Conservation (phyloP, 495 filamentous ascomycete genomes). For the Aspergillus affinis region DNA sequence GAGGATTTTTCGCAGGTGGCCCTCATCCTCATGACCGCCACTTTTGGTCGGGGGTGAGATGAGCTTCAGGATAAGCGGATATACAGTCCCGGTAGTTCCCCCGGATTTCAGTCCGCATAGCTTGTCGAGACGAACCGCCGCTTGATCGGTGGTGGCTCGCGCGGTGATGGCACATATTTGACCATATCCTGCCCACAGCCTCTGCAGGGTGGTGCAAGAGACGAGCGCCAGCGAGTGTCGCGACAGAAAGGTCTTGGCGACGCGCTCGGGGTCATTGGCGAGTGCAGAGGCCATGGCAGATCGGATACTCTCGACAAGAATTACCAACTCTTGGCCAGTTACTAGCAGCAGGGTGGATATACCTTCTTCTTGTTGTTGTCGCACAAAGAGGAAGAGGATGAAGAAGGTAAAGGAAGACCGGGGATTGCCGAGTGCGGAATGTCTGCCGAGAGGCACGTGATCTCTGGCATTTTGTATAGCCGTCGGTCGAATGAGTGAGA, state of each 20-base stretch:
- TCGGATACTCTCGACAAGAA: too few relatives aligned
- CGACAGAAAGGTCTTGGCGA: conserved; percentile 37
- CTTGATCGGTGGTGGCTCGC: conserved; percentile 25
- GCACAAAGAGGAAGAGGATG: too few relatives aligned
- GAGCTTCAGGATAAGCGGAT: conserved; percentile 38
- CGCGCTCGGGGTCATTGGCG: conserved; percentile 24
- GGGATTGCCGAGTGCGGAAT: too few relatives aligned
- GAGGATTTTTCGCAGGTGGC: conserved; percentile 40
- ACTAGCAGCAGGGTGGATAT: too few relatives aligned
- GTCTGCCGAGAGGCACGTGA: too few relatives aligned
- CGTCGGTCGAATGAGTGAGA: too few relatives aligned
- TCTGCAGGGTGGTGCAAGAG: conserved; percentile 34
- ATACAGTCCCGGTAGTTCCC: conserved; percentile 21
- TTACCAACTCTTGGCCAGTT: too few relatives aligned
- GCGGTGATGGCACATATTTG: conserved; percentile 34
- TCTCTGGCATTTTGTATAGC: too few relatives aligned
- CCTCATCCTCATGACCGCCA: conserved; percentile 27
- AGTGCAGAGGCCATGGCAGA: conserved; percentile 16
- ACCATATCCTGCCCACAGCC: conserved; percentile 42
- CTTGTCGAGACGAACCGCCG: conserved; percentile 24
- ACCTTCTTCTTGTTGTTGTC: too few relatives aligned
- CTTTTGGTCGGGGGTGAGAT: conserved; percentile 33
- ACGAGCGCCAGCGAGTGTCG: conserved; percentile 36
- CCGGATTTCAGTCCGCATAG: conserved; percentile 23
- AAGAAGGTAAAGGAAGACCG: too few relatives aligned